Percentiles rank a stretch among this genome's conserved stretches.
phyloP scores from a whole-genome alignment of 1,284 basidiomycete genomes.

The Wolfiporia cocos region DNA sequence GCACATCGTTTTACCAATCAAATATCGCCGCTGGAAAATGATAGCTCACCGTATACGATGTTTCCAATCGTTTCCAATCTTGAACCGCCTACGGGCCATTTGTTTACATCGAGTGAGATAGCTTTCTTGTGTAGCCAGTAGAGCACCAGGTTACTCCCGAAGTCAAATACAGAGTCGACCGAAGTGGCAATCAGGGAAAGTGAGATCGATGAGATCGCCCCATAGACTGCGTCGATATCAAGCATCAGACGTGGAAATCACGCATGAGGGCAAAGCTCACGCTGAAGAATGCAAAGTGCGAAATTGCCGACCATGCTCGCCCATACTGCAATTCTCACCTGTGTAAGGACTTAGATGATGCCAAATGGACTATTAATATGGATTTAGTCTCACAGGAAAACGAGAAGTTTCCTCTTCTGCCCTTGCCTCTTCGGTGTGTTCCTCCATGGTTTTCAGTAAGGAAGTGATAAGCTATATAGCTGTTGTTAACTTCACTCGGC shows the following conservation, averaged over 20 bases:
- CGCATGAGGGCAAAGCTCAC: conserved; percentile 34
- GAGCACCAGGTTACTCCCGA: conserved; percentile 85
- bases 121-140: conserved; percentile 81
- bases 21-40: conserved; percentile 8
- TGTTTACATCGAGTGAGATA: conserved; percentile 65
- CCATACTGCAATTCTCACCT: conserved; percentile 88
- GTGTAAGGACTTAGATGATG: conserved; percentile 1
- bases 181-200: conserved; percentile 87
- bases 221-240: conserved; percentile 57
- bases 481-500: no score
- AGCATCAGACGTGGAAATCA: background rate
- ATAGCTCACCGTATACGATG: conserved; percentile 73
- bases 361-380: no score
- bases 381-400: conserved; percentile 63
- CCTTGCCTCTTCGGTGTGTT: conserved; percentile 72
- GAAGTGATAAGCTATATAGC: conserved; percentile 82
- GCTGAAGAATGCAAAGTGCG: conserved; percentile 58
- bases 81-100: conserved; percentile 91
- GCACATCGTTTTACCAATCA: conserved; percentile 2
- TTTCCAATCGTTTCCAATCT: conserved; percentile 90
- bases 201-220: conserved; percentile 81
- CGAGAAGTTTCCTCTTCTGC: conserved; percentile 58
- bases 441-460: conserved; percentile 86
- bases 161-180: conserved; percentile 88
- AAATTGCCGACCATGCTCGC: conserved; percentile 79